phyloP scores from a whole-genome alignment of 2,329 filamentous ascomycete genomes.

The Pestalotiopsis sp. region DNA sequence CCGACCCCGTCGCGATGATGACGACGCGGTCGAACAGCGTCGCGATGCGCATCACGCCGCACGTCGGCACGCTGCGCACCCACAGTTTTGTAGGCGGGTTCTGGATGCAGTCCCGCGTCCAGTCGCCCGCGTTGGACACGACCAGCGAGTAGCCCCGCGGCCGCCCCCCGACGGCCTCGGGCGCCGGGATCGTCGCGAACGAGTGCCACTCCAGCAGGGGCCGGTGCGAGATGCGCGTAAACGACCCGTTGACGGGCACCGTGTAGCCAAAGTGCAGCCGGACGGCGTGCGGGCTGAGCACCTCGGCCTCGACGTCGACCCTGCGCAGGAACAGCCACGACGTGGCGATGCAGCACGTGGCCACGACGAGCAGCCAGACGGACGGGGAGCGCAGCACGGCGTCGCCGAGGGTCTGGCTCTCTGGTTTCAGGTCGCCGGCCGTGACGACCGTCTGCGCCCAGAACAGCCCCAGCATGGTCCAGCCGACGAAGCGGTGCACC shows the following conservation, averaged over 20 bases:
- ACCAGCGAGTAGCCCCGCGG: constrained; percentile 66
- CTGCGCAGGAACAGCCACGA: constrained; percentile 75
- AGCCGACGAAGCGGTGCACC: constrained; percentile 74
- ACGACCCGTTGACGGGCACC: constrained; percentile 57
- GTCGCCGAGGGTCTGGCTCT: constrained; percentile 32
- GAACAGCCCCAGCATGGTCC: constrained; percentile 66
- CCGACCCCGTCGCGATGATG: constrained; percentile 72
- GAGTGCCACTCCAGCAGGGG: constrained; percentile 75
- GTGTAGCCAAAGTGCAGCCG: constrained; percentile 71
- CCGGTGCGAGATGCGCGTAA: constrained; percentile 61
- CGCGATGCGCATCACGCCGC: constrained; percentile 69
- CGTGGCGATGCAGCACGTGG: constrained; percentile 67
- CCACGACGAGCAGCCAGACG: constrained; percentile 70
- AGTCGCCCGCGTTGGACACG: constrained; percentile 75
- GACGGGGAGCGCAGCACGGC: constrained; percentile 41
- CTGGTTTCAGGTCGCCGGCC: constrained; percentile 41
- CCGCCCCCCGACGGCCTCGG: constrained; percentile 35
- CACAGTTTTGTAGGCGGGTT: constrained; percentile 64
- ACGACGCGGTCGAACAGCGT: constrained; percentile 67
- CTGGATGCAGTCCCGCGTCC: constrained; percentile 67
- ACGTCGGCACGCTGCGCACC: constrained; percentile 68
- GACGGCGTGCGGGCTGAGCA: constrained; percentile 72
- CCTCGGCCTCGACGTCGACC: constrained; percentile 65
- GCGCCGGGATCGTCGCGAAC: constrained; percentile 72
- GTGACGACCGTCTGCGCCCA: constrained; percentile 65